These are phyloP conservation scores for Daldinia grandis DNA, from an alignment of 495 filamentous ascomycete genomes.

Conservation along the genomic window DNA sequence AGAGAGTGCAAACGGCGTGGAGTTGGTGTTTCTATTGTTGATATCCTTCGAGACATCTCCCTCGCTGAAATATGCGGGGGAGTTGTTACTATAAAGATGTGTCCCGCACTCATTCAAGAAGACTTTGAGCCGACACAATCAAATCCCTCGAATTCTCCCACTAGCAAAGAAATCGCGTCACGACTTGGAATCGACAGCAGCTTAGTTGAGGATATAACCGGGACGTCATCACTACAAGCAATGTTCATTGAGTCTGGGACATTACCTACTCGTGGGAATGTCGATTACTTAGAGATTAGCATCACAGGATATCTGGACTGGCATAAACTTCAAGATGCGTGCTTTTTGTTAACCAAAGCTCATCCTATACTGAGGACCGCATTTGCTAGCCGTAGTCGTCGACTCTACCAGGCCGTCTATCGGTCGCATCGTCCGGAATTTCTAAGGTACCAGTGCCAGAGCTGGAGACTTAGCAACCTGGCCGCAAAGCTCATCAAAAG, in stretches of 20 bases:
- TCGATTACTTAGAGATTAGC: conserved; percentile 56
- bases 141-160: conserved; percentile 1
- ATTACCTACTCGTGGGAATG: conserved; percentile 50
- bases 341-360: conserved; percentile 48
- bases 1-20: conserved; percentile 50
- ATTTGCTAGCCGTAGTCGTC: conserved; percentile 52
- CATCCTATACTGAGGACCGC: conserved; percentile 58
- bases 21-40: conserved; percentile 49
- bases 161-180: conserved; percentile 45
- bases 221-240: conserved; percentile 55
- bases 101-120: conserved; percentile 36
- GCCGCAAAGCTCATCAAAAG: conserved; percentile 53
- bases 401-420: conserved; percentile 56
- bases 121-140: conserved; percentile 30
- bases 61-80: conserved; percentile 53
- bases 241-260: conserved; percentile 57
- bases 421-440: conserved; percentile 52
- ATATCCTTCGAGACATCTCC: conserved; percentile 48
- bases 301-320: conserved; percentile 52
- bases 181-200: conserved; percentile 48
- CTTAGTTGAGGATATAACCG: conserved; percentile 53
- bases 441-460: conserved; percentile 51
- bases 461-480: conserved; percentile 50
- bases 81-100: conserved; percentile 28
- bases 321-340: conserved; percentile 55